A percentile compares a stretch with the other conserved stretches of the same genome.
Conservation (phyloP, 805 yeast genomes). For the Wickerhamiella kurtzmanii region DNA sequence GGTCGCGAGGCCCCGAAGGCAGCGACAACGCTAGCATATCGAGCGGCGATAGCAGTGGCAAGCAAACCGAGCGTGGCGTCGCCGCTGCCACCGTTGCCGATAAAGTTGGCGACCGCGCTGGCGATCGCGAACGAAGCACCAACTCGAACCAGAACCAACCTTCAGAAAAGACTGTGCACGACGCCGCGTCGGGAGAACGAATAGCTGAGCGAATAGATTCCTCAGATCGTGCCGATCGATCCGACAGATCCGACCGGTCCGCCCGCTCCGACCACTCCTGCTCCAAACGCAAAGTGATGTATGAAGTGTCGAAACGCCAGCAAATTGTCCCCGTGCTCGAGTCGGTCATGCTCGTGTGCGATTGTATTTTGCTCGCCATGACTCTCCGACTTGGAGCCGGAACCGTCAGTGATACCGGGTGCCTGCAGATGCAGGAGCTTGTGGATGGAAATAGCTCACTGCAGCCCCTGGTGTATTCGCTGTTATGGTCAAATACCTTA, state of each 20-base stretch:
- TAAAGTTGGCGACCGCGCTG: too few species aligned
- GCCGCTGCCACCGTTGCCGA: too few species aligned
- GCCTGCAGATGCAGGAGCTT: not conserved
- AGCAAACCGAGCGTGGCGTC: too few species aligned
- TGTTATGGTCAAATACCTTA: not conserved
- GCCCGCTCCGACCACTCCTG: too few species aligned
- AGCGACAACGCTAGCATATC: not conserved
- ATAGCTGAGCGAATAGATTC: too few species aligned
- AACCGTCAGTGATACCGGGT: not conserved
- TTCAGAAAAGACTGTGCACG: too few species aligned
- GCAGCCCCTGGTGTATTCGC: not conserved
- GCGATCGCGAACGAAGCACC: too few species aligned
- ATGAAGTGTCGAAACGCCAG: not conserved
- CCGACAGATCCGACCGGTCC: too few species aligned
- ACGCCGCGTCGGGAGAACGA: too few species aligned
- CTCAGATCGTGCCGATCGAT: too few species aligned
- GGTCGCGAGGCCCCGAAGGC: not conserved
- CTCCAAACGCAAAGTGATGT: not conserved
- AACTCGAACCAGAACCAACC: too few species aligned
- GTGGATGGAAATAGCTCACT: not conserved
- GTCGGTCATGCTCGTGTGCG: conserved; percentile 1
- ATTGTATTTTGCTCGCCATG: conserved; percentile 3
- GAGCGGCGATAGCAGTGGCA: too few species aligned
- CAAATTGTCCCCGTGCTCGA: not conserved
- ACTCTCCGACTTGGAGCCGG: not conserved